Evolutionary conservation across 495 filamentous ascomycete species (phyloP).

Genomic region (Niebla homalea): DNA sequence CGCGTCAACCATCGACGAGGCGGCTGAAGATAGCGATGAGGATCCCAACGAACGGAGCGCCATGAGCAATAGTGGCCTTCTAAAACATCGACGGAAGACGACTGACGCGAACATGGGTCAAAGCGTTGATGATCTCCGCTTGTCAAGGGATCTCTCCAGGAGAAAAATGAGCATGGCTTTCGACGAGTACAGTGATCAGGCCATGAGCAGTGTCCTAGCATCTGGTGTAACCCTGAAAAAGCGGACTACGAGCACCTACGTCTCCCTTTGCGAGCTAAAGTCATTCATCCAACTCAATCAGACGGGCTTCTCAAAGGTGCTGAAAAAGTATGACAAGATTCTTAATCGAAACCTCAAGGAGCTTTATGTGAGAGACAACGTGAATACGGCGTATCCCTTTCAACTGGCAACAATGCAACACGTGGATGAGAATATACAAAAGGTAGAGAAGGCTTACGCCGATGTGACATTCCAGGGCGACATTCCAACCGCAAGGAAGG

Average conservation of each 20-base stretch:
- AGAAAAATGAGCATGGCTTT: slow-evolving; percentile 43
- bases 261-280: slow-evolving; percentile 87
- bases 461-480: slow-evolving; percentile 71
- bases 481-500: slow-evolving; percentile 55
- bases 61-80: slow-evolving; percentile 29
- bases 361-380: slow-evolving; percentile 58
- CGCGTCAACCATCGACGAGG: slow-evolving; percentile 29
- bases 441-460: slow-evolving; percentile 69
- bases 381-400: slow-evolving; percentile 68
- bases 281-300: slow-evolving; percentile 93
- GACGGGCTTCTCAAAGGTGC: slow-evolving; percentile 87
- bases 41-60: slow-evolving; percentile 47
- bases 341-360: slow-evolving; percentile 63
- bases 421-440: slow-evolving; percentile 54
- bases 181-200: slow-evolving; percentile 67
- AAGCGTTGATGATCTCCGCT: slow-evolving; percentile 33
- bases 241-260: slow-evolving; percentile 72
- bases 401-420: slow-evolving; percentile 49
- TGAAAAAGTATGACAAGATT: slow-evolving; percentile 99
- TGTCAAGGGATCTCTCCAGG: slow-evolving; percentile 40
- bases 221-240: slow-evolving; percentile 82
- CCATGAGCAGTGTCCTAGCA: slow-evolving; percentile 56
- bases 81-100: slow-evolving; percentile 11
- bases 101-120: slow-evolving; percentile 20
- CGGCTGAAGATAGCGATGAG: slow-evolving; percentile 49